Conservation (phyloP, 2,329 filamentous ascomycete species). For the Ceratocystis colombiana region DNA sequence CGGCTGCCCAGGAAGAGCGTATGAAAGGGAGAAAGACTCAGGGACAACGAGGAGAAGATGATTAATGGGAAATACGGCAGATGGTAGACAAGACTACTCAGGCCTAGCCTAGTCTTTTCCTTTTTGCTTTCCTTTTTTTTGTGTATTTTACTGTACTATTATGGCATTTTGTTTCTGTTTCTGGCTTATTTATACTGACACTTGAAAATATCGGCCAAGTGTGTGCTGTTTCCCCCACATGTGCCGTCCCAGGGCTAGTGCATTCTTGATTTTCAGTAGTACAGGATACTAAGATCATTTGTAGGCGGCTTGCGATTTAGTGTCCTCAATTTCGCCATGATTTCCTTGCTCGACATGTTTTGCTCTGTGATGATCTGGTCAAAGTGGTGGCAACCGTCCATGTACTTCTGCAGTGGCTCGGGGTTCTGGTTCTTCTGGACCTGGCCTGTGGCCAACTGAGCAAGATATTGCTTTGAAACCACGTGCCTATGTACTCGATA, state of each 20-base stretch:
- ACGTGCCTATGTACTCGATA: conserved; percentile 91
- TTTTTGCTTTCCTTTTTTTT: neutral
- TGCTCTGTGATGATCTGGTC: conserved; percentile 75
- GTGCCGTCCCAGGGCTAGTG: neutral
- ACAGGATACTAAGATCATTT: conserved; percentile 46
- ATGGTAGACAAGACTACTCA: neutral
- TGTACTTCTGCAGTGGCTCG: conserved; percentile 53
- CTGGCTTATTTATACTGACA: neutral
- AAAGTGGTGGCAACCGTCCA: conserved; percentile 65
- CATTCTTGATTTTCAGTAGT: conserved; percentile 34
- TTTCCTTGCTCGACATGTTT: conserved; percentile 58
- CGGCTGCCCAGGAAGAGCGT: neutral
- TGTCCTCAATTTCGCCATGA: conserved; percentile 56
- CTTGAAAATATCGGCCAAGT: neutral
- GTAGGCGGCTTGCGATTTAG: conserved; percentile 39
- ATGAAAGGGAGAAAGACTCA: conserved; percentile 26
- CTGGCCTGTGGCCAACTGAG: conserved; percentile 46
- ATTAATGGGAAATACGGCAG: neutral
- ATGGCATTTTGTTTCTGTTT: conserved; percentile 8
- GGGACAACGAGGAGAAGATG: conserved; percentile 19
- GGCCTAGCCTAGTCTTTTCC: neutral
- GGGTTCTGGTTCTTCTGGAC: conserved; percentile 35
- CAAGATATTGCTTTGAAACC: conserved; percentile 54
- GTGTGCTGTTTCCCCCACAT: conserved; percentile 19
- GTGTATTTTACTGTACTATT: conserved; percentile 21